These are phyloP conservation scores for Apocynum venetum DNA, from an alignment of 257 asterid genomes.

Conservation along the genomic window DNA sequence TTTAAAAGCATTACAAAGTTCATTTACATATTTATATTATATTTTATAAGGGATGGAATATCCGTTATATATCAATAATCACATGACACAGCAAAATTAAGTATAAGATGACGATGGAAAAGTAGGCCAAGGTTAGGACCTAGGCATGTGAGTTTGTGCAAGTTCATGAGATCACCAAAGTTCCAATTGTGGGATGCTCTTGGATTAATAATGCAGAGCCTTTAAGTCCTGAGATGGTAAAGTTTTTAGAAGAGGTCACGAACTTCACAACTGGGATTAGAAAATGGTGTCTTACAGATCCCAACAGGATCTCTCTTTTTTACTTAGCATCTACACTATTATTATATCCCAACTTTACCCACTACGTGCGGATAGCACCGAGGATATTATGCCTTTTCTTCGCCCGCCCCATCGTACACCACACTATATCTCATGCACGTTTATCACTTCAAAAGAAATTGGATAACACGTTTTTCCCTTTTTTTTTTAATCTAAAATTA, in stretches of 20 bases:
- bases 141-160: neutral
- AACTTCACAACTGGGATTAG: neutral
- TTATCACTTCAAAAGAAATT: no score
- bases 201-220: neutral
- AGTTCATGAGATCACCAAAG: neutral
- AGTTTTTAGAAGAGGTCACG: neutral
- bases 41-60: no score
- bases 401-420: no score
- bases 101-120: neutral
- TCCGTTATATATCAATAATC: no score
- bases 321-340: neutral
- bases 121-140: neutral
- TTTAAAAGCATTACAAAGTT: no score
- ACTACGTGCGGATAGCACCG: conserved; percentile 23
- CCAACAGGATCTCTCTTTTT: neutral
- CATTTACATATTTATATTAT: no score
- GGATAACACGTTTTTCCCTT: no score
- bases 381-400: conserved; percentile 6
- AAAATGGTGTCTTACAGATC: neutral
- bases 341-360: neutral
- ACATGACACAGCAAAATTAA: no score
- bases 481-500: no score
- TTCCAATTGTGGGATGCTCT: neutral
- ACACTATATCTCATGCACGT: no score
- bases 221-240: neutral